Conservation (phyloP, 1,139 yeast species). For the Geotrichum carabidarum region DNA sequence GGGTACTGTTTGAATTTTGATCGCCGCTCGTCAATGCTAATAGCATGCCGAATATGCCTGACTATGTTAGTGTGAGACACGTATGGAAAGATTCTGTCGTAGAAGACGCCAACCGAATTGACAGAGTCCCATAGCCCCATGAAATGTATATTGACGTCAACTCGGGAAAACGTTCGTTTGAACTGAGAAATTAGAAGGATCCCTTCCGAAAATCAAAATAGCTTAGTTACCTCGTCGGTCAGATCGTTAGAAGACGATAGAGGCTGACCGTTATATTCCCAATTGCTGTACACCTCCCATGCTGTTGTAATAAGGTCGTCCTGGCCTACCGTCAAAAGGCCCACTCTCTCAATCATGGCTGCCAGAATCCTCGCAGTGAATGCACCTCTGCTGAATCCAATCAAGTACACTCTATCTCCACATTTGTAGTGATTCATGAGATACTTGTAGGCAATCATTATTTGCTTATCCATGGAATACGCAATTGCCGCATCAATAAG, state of each 20-base stretch:
- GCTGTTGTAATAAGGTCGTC: constrained; percentile 54
- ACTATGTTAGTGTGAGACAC: constrained; percentile 49
- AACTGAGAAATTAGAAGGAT: constrained; percentile 14
- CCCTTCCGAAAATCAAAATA: background rate
- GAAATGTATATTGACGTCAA: constrained; percentile 44
- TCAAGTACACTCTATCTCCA: constrained; percentile 50
- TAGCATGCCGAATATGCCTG: constrained; percentile 58
- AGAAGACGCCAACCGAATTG: constrained; percentile 55
- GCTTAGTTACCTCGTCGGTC: constrained; percentile 39
- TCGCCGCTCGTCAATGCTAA: constrained; percentile 60
- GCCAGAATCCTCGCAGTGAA: constrained; percentile 57
- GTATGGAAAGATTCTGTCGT: constrained; percentile 55
- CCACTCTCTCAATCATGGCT: constrained; percentile 60
- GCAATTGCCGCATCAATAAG: constrained; percentile 50
- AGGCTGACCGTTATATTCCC: constrained; percentile 54
- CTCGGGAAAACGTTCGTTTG: constrained; percentile 19
- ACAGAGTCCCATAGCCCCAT: constrained; percentile 67
- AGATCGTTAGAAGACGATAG: constrained; percentile 41
- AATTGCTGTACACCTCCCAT: constrained; percentile 54
- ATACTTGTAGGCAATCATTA: constrained; percentile 51
- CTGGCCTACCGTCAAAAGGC: constrained; percentile 49
- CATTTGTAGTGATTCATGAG: constrained; percentile 45
- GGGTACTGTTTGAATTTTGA: constrained; percentile 56
- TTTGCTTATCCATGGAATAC: constrained; percentile 50
- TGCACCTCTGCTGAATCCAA: constrained; percentile 65